Evolutionary conservation across 2,329 filamentous ascomycete genomes (phyloP), one percentile per base, ranked within the genome.

Genomic region (Mycosphaerella arachidis): DNA sequence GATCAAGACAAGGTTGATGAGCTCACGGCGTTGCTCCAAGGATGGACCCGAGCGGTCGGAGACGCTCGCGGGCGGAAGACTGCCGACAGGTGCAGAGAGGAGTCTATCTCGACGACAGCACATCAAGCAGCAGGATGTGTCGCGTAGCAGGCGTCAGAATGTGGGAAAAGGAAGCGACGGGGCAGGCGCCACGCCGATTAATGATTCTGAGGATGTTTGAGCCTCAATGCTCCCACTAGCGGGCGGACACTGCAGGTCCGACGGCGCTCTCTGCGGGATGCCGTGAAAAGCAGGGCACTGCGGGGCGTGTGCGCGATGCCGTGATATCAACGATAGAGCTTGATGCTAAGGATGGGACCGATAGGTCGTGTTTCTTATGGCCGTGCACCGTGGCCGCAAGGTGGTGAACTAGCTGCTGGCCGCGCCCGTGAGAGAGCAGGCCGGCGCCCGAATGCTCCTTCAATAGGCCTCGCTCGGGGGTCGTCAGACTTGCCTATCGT

Each of bases 31-130:
- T 54, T 48, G 30, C 37, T 56, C 53, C 53, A 52, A 53, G 37
- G 30, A 27, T 24, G 24, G 40, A 57, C 35, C 53, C 48, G 51
- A 52, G 48, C 53, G 53, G 46, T 31, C 55, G 57, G 57, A 60
- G 61, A 63, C 55, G 59, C 59, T 56, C 51, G 48, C 57, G 59
- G 57, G 53, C 51, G 56, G 48, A 48, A 55, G 45, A 24, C 30
- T 46, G 33, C 35, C 35, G 35, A 35, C 33, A 40, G n/a, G 56
- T 33, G 48, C 40, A 48, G 55, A 55, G 40, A 54, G 29, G 33
- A 61, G 57, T 46, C 53, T 59, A 60, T 61, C 51, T 53, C 20
- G 54, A 60, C 56, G 56, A 59, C 53, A 50, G 48, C 56, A 50
- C 27, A 35, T 27, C 43, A 33, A 18, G 54, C 29, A 48, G 43